Percentiles rank a stretch among this genome's conserved stretches.
Evolutionary conservation across 1,284 basidiomycete species (phyloP).

Genomic region (Gymnopus androsaceus): DNA sequence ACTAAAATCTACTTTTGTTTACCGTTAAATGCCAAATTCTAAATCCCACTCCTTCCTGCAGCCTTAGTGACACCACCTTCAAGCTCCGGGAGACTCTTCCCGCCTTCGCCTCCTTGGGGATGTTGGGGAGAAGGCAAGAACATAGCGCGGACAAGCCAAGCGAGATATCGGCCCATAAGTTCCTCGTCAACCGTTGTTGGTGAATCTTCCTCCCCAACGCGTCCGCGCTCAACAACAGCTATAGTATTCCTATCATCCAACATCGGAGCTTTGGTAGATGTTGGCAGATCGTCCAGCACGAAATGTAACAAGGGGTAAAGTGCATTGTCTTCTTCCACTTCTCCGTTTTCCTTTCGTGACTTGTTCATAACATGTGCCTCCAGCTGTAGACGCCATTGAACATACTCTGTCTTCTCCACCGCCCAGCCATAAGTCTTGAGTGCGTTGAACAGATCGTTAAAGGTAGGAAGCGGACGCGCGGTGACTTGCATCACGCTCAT

Average conservation of each 20-base stretch:
- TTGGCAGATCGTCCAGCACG: slow-evolving; percentile 95
- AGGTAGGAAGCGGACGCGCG: slow-evolving; percentile 85
- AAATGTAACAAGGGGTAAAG: slow-evolving; percentile 97
- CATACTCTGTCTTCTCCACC: slow-evolving; percentile 82
- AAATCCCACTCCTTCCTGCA: slow-evolving; percentile 47
- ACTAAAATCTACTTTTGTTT: background rate
- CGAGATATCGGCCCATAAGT: slow-evolving; percentile 87
- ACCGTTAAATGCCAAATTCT: slow-evolving; percentile 9
- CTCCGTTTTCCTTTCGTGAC: background rate
- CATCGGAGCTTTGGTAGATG: slow-evolving; percentile 92
- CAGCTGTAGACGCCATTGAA: slow-evolving; percentile 88
- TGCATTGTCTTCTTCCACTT: slow-evolving; percentile 84
- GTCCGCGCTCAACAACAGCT: background rate
- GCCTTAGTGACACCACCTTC: slow-evolving; percentile 41
- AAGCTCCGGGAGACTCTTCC: slow-evolving; percentile 47
- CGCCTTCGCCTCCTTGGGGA: background rate
- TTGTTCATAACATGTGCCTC: slow-evolving; percentile 91
- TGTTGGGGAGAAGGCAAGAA: slow-evolving; percentile 67
- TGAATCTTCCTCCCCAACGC: slow-evolving; percentile 24
- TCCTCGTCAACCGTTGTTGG: slow-evolving; percentile 76
- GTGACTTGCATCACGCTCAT: slow-evolving; percentile 80
- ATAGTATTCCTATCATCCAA: slow-evolving; percentile 87
- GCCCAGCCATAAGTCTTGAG: slow-evolving; percentile 82
- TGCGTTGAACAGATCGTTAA: slow-evolving; percentile 85
- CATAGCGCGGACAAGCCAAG: slow-evolving; percentile 88